Evolutionary conservation across 2,329 filamentous ascomycete genomes (phyloP), one percentile per base, ranked within the genome.

Genomic region (Lasiodiplodia gonubiensis): DNA sequence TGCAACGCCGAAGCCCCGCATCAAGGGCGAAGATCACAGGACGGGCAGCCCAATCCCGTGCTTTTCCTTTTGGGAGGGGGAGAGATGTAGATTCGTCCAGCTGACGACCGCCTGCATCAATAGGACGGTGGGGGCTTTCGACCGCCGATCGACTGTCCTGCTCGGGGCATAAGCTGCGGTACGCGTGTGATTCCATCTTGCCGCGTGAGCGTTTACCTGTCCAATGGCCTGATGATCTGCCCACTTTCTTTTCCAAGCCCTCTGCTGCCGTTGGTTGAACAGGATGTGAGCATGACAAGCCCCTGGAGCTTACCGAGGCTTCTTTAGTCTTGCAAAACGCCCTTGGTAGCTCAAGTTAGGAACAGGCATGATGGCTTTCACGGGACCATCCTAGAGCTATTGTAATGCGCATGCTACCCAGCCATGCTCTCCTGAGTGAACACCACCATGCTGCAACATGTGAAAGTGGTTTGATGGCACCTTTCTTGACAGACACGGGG

Each of bases 1-100:
- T 63, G 59, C 27, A 35, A 51, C 59, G 46, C 59, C 59, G 59
- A 63, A 46, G 59, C 59, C 59, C 59, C 59, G 59, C 59, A 39
- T 52, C 42, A 52, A 51, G n/a, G 46, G 21, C 21, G 30, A 63
- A n/a, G 23, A 63, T 63, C 59, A 63, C 59, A 63, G 39, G 59
- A 63, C n/a, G 27, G 30, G 35, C 46, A 39, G 21, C 57, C 46
- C 42, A 27, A 48, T n/a, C 52, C 16, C 52, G 14, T 37, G 10
- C 59, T 23, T 60, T 48, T 60, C 23, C 21, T 30, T 60, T 46
- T 25, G 48, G 23, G 55, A 8, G n/a, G 7, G 51, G 46, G 16
- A 27, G 42, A 21, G 27, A 30, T 51, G 59, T 25, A 30, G 37
- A 30, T 46, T 51, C 11, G 59, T 63, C 59, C 59, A 63, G 59